phyloP scores from a whole-genome alignment of 768 basidiomycete genomes.

The Solioccasus polychromus region DNA sequence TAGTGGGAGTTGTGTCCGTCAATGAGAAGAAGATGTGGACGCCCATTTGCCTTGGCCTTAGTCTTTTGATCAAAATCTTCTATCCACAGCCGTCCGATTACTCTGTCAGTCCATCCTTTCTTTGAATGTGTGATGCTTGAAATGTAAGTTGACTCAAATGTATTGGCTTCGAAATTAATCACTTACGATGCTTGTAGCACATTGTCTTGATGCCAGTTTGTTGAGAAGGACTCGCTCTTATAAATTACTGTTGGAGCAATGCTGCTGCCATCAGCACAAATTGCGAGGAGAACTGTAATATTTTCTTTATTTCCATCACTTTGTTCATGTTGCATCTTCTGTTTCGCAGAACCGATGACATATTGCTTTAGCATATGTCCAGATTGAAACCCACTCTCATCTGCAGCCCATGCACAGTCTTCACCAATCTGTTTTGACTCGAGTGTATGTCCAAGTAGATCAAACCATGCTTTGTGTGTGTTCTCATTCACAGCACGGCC shows the following conservation, averaged over 20 bases:
- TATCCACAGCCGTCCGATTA: constrained; percentile 26
- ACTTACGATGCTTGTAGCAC: constrained; percentile 14
- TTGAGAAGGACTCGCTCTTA: constrained; percentile 23
- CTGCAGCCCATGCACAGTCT: constrained; percentile 16
- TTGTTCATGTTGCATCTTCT: constrained; percentile 16
- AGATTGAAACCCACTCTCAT: constrained; percentile 17
- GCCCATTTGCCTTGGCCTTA: constrained; percentile 30
- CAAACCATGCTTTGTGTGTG: constrained; percentile 34
- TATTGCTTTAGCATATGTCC: background rate
- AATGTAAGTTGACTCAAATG: constrained; percentile 1
- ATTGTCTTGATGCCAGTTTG: constrained; percentile 20
- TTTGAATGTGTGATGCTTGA: constrained; percentile 12
- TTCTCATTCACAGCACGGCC: constrained; percentile 37
- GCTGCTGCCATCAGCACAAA: constrained; percentile 40
- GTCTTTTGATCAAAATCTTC: constrained; percentile 33
- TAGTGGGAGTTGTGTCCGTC: constrained; percentile 49
- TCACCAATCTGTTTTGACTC: background rate
- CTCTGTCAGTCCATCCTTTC: constrained; percentile 30
- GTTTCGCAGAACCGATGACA: constrained; percentile 5
- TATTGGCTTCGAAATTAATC: constrained; percentile 19
- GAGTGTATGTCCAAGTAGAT: constrained; percentile 28
- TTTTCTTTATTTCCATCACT: constrained; percentile 18
- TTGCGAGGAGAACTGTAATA: constrained; percentile 33
- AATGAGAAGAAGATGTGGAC: constrained; percentile 35
- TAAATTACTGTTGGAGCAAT: constrained; percentile 35